Evolutionary conservation across 1,284 basidiomycete genomes (phyloP).

Genomic region (Cutaneotrichosporon mucoides): DNA sequence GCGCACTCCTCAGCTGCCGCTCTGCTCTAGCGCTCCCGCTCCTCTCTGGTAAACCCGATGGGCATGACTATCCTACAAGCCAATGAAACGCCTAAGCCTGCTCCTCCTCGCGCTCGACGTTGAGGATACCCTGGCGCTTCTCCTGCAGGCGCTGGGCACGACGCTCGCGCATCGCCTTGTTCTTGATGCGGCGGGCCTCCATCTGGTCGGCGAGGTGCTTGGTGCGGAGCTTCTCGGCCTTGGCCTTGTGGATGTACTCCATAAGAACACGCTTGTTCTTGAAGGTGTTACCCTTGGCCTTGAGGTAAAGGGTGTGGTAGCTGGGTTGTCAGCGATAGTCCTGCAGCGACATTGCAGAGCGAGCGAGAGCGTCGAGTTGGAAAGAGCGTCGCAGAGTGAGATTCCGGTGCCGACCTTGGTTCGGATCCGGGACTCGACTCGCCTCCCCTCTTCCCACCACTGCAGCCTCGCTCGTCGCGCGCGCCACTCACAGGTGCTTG

Average conservation of each 20-base stretch:
- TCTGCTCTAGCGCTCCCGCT: too few species aligned
- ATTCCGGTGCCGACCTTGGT: background rate
- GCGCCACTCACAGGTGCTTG: conserved; percentile 82
- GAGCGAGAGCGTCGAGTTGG: background rate
- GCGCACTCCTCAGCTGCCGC: background rate
- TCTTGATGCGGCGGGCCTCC: conserved; percentile 61
- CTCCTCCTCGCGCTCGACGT: conserved; percentile 71
- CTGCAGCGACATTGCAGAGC: background rate
- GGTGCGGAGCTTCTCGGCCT: conserved; percentile 98
- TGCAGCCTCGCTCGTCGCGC: background rate
- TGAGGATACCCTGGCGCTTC: conserved; percentile 87
- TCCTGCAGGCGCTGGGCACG: conserved; percentile 84
- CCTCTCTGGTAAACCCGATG: conserved; percentile 9
- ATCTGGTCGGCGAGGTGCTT: conserved; percentile 98
- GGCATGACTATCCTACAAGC: conserved; percentile 29
- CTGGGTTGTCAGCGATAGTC: conserved; percentile 51
- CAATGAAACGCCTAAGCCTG: conserved; percentile 14
- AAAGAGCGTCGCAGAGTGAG: background rate
- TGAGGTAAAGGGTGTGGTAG: conserved; percentile 98
- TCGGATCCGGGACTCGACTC: conserved; percentile 4
- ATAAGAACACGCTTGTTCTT: conserved; percentile 99
- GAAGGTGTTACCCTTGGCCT: conserved; percentile 99
- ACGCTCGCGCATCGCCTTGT: conserved; percentile 92
- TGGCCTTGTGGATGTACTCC: conserved; percentile 99
- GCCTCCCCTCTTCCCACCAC: background rate